Conservation (phyloP, 345 rosid genomes). For the Barbarea vulgaris region DNA sequence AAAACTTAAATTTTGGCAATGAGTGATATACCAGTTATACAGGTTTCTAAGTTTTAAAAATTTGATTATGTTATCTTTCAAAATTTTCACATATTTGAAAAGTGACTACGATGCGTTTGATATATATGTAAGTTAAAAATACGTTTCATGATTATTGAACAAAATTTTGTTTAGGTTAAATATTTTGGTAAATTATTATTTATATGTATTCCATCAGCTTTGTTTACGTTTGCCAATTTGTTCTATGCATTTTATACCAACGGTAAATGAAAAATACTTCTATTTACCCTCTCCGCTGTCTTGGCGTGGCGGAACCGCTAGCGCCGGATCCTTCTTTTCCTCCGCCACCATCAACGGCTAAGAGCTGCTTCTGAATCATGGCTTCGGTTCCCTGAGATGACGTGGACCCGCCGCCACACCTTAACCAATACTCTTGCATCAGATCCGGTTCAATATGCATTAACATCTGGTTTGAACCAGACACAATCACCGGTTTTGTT, state of each 20-base stretch:
- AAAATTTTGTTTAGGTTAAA: background rate
- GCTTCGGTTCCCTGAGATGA: conserved; percentile 22
- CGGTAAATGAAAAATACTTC: background rate
- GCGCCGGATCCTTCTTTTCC: conserved; percentile 26
- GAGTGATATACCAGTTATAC: background rate
- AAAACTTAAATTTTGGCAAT: background rate
- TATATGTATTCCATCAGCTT: background rate
- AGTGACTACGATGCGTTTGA: background rate
- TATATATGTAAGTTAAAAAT: background rate
- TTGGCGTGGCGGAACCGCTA: conserved; percentile 42
- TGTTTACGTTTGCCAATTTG: background rate
- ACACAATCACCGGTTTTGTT: conserved; percentile 1
- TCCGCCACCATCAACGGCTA: conserved; percentile 14
- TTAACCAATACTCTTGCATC: conserved; percentile 48
- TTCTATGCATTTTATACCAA: background rate
- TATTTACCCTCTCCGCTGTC: conserved; percentile 49
- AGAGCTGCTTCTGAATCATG: conserved; percentile 20
- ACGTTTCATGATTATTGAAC: background rate
- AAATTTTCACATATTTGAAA: background rate
- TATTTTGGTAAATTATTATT: background rate
- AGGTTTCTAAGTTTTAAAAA: background rate
- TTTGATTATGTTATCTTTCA: background rate
- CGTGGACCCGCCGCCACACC: conserved; percentile 26
- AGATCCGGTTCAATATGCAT: conserved; percentile 34
- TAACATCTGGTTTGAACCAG: conserved; percentile 37